A percentile compares a stretch with the other conserved stretches of the same genome.
Evolutionary conservation across 352 stramenopile genomes (phyloP).

Genomic region (Phytopythium montanum): DNA sequence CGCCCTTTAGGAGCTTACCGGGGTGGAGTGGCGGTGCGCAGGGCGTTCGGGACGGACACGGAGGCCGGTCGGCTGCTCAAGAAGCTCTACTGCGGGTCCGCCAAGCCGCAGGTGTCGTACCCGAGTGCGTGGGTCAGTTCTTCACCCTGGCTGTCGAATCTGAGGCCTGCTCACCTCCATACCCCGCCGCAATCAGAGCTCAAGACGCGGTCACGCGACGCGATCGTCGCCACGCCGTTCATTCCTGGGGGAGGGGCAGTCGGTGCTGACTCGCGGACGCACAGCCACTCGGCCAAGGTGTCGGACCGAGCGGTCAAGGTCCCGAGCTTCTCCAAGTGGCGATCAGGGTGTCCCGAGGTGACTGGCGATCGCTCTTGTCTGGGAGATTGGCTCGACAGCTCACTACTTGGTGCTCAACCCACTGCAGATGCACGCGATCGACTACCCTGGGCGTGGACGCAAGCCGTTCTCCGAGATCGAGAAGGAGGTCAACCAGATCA

Average conservation of each 20-base stretch:
- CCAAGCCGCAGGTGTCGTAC: constrained; percentile 70
- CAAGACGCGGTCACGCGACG: constrained; percentile 41
- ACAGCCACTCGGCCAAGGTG: constrained; percentile 40
- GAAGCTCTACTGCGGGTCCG: constrained; percentile 63
- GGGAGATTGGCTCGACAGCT: too few species aligned
- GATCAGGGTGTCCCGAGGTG: constrained; percentile 29
- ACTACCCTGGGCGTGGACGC: constrained; percentile 38
- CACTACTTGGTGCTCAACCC: neutral
- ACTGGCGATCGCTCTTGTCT: constrained; percentile 7
- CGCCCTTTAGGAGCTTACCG: neutral
- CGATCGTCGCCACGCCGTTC: constrained; percentile 33
- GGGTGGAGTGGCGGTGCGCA: constrained; percentile 9
- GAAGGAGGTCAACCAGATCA: constrained; percentile 73
- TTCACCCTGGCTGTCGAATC: neutral
- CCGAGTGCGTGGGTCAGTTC: constrained; percentile 54
- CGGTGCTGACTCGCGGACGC: constrained; percentile 42
- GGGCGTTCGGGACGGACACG: constrained; percentile 69
- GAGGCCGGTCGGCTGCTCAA: constrained; percentile 70
- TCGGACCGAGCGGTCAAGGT: constrained; percentile 63
- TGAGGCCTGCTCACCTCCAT: neutral
- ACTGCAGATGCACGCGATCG: constrained; percentile 57
- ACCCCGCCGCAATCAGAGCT: constrained; percentile 31
- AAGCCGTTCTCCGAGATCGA: constrained; percentile 73
- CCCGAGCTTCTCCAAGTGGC: constrained; percentile 28
- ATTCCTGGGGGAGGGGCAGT: constrained; percentile 51